phyloP scores from a whole-genome alignment of 257 asterid genomes.

The Echites panduratus region DNA sequence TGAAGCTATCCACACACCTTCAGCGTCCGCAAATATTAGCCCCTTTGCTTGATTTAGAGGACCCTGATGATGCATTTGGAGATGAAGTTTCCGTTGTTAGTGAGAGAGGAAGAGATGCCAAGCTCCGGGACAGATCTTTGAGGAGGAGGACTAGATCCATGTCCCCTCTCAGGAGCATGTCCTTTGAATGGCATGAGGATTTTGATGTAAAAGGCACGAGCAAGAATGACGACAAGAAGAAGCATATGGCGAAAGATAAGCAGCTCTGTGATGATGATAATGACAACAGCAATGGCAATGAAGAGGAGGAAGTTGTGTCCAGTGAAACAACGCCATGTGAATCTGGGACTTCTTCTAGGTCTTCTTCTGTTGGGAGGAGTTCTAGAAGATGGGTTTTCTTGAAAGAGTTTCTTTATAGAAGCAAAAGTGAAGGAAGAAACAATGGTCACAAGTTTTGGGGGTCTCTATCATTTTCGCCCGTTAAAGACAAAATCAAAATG shows the following conservation, averaged over 20 bases:
- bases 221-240: constrained; percentile 5
- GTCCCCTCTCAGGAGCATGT: constrained; percentile 56
- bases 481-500: constrained; percentile 49
- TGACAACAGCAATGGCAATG: constrained; percentile 4
- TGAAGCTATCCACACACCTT: constrained; percentile 49
- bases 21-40: constrained; percentile 10
- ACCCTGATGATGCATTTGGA: constrained; percentile 28
- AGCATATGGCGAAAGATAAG: constrained; percentile 1
- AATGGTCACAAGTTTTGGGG: constrained; percentile 64
- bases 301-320: constrained; percentile 8
- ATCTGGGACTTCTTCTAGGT: constrained; percentile 50
- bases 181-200: constrained; percentile 41
- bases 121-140: constrained; percentile 52
- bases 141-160: constrained; percentile 85
- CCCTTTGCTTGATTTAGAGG: constrained; percentile 30
- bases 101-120: constrained; percentile 49
- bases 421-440: constrained; percentile 85
- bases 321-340: constrained; percentile 42
- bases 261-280: constrained; percentile 3
- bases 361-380: constrained; percentile 76
- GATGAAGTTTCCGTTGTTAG: constrained; percentile 32
- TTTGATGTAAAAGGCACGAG: constrained; percentile 3
- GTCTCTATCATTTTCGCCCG: constrained; percentile 54
- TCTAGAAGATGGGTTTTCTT: constrained; percentile 72
- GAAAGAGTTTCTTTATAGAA: constrained; percentile 74